Base-by-base conservation (phyloP, 1,284 basidiomycete genomes). In the Trichosporon coremiiforme region DNA sequence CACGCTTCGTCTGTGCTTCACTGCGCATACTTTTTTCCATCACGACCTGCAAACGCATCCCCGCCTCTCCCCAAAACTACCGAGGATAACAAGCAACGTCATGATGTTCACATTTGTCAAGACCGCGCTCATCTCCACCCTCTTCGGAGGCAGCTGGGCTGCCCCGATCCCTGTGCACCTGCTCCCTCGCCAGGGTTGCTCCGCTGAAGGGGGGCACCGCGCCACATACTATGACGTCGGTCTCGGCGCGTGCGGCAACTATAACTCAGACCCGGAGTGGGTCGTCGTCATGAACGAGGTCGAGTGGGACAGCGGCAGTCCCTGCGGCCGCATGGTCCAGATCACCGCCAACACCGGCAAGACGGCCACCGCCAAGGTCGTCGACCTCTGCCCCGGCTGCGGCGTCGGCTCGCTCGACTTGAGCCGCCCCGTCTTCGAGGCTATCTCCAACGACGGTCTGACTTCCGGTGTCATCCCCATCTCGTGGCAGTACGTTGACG, bases 321-420 rank as follows among this genome's bases (percentile, higher is more conserved):
- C 5, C 31, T 93, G 92, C 81, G 88, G 87, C 78, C 83, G 88
- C 81, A 78, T 75, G 22, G 89, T 93, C 74, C 88, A 87, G 41
- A 90, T 94, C 77, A 33, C 29, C 29, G 83, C 86, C 6, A 89
- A 87, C 79, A 31, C 55, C 17, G 91, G 90, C 73, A 89, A 88
- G 80, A 86, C 87, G 2, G 84, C 88, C 9, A 75, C 79, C n/a
- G 92, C 91, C 2, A 84, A 80, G 9, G 87, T 94, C 74, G 86
- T 86, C 76, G 92, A 93, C 80, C 85, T 87, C 86, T 84, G 81
- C 71, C 82, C 82, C 3, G 72, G 68, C 33, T 83, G 82, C 71
- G 68, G 67, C 2, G 86, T 81, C 53, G 89, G 87, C 45, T 91
- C 87, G 55, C 87, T 97, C 69, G 94, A 97, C 85, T 85, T 95